Evolutionary conservation across 2,329 filamentous ascomycete species (phyloP).

Genomic region (Pseudogymnoascus sp.): DNA sequence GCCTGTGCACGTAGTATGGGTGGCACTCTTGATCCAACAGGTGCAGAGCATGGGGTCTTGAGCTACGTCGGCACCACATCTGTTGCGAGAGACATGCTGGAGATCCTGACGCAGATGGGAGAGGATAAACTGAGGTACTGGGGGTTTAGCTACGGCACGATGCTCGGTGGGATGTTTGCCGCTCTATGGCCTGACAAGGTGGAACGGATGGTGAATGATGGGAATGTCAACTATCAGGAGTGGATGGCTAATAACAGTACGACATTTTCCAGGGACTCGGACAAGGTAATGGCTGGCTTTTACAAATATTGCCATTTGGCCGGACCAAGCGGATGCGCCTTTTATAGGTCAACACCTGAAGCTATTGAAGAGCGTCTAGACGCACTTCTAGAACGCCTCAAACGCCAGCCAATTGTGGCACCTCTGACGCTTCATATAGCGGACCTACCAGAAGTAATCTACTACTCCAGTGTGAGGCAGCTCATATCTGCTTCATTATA

Average conservation of each 20-base stretch:
- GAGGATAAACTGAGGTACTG: slow-evolving; percentile 40
- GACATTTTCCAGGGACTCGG: slow-evolving; percentile 36
- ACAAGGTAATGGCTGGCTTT: slow-evolving; percentile 27
- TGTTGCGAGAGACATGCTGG: slow-evolving; percentile 34
- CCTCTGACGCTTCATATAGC: slow-evolving; percentile 17
- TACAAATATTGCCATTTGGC: slow-evolving; percentile 26
- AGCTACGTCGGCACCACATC: slow-evolving; percentile 29
- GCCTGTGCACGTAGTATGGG: slow-evolving; percentile 33
- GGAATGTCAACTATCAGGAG: slow-evolving; percentile 26
- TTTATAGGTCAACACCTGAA: slow-evolving; percentile 22
- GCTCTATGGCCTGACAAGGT: slow-evolving; percentile 38
- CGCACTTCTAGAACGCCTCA: slow-evolving; percentile 37
- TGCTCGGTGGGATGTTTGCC: slow-evolving; percentile 40
- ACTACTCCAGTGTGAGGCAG: slow-evolving; percentile 25
- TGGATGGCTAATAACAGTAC: slow-evolving; percentile 31
- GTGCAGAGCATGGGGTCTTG: slow-evolving; percentile 28
- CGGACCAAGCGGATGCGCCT: slow-evolving; percentile 30
- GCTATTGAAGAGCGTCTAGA: slow-evolving; percentile 24
- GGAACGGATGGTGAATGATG: slow-evolving; percentile 35
- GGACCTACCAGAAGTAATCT: slow-evolving; percentile 25
- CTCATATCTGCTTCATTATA: slow-evolving; percentile 28
- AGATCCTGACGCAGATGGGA: slow-evolving; percentile 29
- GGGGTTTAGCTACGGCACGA: slow-evolving; percentile 46
- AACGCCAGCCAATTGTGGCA: slow-evolving; percentile 28
- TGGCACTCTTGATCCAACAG: slow-evolving; percentile 18